Evolutionary conservation across 345 rosid genomes (phyloP).

Genomic region (Moringa oleifera): DNA sequence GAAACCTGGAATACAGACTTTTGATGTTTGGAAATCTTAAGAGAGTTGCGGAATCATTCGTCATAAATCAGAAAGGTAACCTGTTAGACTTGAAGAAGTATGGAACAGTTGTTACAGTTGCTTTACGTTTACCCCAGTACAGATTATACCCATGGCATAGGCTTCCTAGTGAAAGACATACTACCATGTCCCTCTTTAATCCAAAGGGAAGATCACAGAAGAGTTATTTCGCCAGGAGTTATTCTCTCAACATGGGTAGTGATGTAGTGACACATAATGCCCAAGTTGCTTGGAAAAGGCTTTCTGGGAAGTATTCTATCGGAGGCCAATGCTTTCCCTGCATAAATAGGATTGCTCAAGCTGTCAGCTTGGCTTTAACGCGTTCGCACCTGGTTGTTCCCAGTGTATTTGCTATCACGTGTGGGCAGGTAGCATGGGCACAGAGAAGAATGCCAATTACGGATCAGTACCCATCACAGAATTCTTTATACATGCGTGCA

Average conservation of each 20-base stretch:
- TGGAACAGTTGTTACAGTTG: constrained; percentile 34
- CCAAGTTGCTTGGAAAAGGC: constrained; percentile 57
- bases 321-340: constrained; percentile 26
- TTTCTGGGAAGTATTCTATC: constrained; percentile 34
- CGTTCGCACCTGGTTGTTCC: constrained; percentile 61
- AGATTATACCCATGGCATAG: constrained; percentile 30
- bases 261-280: constrained; percentile 39
- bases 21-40: constrained; percentile 38
- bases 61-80: constrained; percentile 21
- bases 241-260: constrained; percentile 35
- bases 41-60: constrained; percentile 27
- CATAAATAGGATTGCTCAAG: constrained; percentile 64
- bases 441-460: constrained; percentile 37
- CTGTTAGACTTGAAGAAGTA: constrained; percentile 26
- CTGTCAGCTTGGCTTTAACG: constrained; percentile 62
- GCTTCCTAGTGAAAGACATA: constrained; percentile 23
- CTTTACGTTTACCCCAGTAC: constrained; percentile 34
- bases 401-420: constrained; percentile 48
- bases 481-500: constrained; percentile 49
- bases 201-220: constrained; percentile 25
- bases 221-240: constrained; percentile 30
- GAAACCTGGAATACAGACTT: constrained; percentile 39
- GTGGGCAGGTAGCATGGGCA: constrained; percentile 59
- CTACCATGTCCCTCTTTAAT: constrained; percentile 19
- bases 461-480: constrained; percentile 39